Evolutionary conservation across 148 eudicot genomes (phyloP).

Genomic region (Spergularia bocconei): DNA sequence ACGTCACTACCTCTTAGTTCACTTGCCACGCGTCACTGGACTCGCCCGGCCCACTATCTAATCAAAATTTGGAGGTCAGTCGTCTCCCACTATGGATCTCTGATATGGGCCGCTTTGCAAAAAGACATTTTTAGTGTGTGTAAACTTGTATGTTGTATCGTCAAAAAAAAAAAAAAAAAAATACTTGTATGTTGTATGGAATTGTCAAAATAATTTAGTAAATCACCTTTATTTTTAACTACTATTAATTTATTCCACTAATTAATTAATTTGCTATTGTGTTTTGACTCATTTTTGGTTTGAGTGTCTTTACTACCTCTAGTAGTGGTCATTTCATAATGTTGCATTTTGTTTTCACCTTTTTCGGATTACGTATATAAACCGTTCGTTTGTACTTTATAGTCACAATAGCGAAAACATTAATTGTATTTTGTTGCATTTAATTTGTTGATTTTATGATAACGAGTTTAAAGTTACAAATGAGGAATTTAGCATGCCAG

Average conservation of each 20-base stretch:
- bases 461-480: too few species aligned
- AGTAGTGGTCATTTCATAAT: not conserved
- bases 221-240: not conserved
- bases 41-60: constrained; percentile 2
- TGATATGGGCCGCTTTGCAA: not conserved
- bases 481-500: too few species aligned
- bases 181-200: too few species aligned
- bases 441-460: too few species aligned
- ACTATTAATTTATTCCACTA: not conserved
- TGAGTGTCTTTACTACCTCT: not conserved
- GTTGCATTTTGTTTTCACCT: not conserved
- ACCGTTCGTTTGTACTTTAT: not conserved
- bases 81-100: constrained; percentile 12
- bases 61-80: not conserved
- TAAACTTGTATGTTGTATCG: too few species aligned
- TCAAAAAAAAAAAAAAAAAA: too few species aligned
- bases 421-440: too few species aligned
- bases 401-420: too few species aligned
- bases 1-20: not conserved
- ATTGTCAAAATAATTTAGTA: not conserved
- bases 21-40: constrained; percentile 18
- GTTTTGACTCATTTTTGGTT: constrained; percentile 1
- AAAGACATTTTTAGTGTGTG: too few species aligned
- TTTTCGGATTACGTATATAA: not conserved
- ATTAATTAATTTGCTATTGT: not conserved